Evolutionary conservation across 768 basidiomycete species (phyloP).

Genomic region (Termitomyces heimii): DNA sequence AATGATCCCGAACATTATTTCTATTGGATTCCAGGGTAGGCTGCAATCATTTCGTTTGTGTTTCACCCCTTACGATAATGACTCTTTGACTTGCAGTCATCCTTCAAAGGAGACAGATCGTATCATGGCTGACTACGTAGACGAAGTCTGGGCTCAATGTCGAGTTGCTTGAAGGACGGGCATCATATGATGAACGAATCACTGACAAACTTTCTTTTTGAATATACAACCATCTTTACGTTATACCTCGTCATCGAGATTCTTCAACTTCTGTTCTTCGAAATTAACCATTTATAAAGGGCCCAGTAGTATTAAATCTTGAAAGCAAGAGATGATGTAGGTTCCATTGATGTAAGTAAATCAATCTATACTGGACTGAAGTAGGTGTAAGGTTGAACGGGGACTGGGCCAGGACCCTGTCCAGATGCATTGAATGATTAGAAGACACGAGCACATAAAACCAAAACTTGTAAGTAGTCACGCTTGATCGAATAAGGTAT

Average conservation of each 20-base stretch:
- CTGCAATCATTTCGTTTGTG: neutral
- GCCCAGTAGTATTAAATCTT: neutral
- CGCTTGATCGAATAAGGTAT: slow-evolving; percentile 11
- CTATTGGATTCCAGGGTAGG: slow-evolving; percentile 47
- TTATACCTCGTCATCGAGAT: neutral
- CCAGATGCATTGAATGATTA: neutral
- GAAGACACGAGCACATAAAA: neutral
- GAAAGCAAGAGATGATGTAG: neutral
- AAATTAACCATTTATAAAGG: neutral
- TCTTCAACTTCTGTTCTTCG: neutral
- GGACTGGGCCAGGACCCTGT: neutral
- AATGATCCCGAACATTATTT: slow-evolving; percentile 42
- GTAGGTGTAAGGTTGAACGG: neutral
- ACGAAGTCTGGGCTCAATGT: slow-evolving; percentile 31
- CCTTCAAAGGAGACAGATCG: slow-evolving; percentile 43
- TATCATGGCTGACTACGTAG: slow-evolving; percentile 49
- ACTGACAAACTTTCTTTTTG: neutral
- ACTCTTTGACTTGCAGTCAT: slow-evolving; percentile 27
- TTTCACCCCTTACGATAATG: neutral
- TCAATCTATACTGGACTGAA: neutral
- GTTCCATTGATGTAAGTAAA: neutral
- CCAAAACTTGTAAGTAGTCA: neutral
- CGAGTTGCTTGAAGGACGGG: slow-evolving; percentile 4
- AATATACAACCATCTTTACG: neutral
- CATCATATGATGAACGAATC: neutral